Evolutionary conservation across 2,329 filamentous ascomycete genomes (phyloP).

Genomic region (Calonectria ilicicola): DNA sequence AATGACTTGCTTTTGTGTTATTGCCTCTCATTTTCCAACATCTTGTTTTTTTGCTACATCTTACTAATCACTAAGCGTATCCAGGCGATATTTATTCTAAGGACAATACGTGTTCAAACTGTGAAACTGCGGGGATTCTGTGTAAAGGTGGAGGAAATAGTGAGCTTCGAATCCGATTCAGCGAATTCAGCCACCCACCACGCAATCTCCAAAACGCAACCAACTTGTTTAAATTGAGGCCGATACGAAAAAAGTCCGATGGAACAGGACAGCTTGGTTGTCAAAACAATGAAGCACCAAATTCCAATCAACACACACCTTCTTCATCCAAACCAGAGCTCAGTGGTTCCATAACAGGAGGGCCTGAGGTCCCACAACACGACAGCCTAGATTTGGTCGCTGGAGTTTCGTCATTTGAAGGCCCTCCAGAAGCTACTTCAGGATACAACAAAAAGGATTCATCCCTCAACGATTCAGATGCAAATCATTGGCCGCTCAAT

Average conservation of each 20-base stretch:
- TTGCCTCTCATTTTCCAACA: no score
- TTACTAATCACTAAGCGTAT: neutral
- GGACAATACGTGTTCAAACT: neutral
- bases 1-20: neutral
- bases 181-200: neutral
- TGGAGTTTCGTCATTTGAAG: neutral
- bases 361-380: neutral
- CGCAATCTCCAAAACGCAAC: no score
- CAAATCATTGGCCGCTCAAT: neutral
- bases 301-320: fast-evolving
- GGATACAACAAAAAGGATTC: neutral
- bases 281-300: neutral
- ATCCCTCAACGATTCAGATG: neutral
- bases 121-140: neutral
- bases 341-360: neutral
- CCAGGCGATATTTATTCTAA: neutral
- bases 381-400: neutral
- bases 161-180: neutral
- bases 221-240: neutral
- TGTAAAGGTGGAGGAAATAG: neutral
- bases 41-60: neutral
- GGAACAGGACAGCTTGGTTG: neutral
- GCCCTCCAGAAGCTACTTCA: neutral
- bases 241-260: neutral
- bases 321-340: neutral